These are phyloP conservation scores for Tagetes erecta DNA, from an alignment of 129 eudicot genomes.

Conservation along the genomic window DNA sequence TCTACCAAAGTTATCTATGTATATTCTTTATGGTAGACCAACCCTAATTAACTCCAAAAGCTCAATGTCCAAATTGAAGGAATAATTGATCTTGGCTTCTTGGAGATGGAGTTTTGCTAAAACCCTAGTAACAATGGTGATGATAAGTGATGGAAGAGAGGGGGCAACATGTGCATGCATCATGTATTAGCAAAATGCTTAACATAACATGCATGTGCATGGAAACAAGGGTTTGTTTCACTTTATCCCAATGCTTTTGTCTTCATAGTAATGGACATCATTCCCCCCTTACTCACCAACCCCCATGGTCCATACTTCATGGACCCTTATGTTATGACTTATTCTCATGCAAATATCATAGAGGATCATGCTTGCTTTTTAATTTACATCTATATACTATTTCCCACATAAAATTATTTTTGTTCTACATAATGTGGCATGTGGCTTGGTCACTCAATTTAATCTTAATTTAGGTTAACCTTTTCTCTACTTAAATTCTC, in stretches of 20 bases:
- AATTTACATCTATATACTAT: slow-evolving; percentile 7
- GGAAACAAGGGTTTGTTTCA: slow-evolving; percentile 28
- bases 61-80: slow-evolving; percentile 31
- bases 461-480: slow-evolving; percentile 15
- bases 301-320: slow-evolving; percentile 30
- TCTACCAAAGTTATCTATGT: slow-evolving; percentile 9
- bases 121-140: slow-evolving; percentile 23
- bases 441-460: slow-evolving; percentile 25
- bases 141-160: slow-evolving; percentile 29
- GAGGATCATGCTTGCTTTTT: slow-evolving; percentile 30
- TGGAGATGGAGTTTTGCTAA: slow-evolving; percentile 36
- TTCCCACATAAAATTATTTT: slow-evolving; percentile 16
- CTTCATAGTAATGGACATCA: slow-evolving; percentile 33
- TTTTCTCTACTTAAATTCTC: slow-evolving; percentile 22
- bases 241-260: slow-evolving; percentile 44
- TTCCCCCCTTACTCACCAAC: slow-evolving; percentile 21
- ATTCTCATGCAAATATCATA: slow-evolving; percentile 34
- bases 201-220: slow-evolving; percentile 37
- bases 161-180: slow-evolving; percentile 37
- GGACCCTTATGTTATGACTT: slow-evolving; percentile 31
- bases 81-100: slow-evolving; percentile 43
- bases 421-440: slow-evolving; percentile 18
- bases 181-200: neutral
- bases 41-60: slow-evolving; percentile 27
- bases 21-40: slow-evolving; percentile 28